These are phyloP conservation scores for Parietaria judaica DNA, from an alignment of 306 rosid genomes.

Conservation along the genomic window DNA sequence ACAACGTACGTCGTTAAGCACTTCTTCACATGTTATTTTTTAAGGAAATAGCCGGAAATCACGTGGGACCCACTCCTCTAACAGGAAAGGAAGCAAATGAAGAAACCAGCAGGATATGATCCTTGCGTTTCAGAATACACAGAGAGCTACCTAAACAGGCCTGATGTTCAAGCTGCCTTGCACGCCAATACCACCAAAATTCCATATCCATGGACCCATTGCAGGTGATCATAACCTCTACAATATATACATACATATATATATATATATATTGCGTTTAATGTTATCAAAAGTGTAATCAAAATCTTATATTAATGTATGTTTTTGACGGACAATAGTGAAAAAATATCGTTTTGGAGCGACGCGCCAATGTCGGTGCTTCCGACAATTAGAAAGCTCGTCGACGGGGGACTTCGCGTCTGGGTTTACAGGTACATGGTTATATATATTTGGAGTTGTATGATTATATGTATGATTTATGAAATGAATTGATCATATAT, in stretches of 20 bases:
- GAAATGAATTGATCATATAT: too few relatives aligned
- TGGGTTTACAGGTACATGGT: slow-evolving; percentile 66
- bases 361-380: slow-evolving; percentile 61
- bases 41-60: neutral
- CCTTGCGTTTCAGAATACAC: slow-evolving; percentile 37
- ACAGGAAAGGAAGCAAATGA: slow-evolving; percentile 24
- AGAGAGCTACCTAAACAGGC: slow-evolving; percentile 25
- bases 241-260: too few relatives aligned
- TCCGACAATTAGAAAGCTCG: slow-evolving; percentile 53
- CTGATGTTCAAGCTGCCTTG: slow-evolving; percentile 41
- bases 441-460: too few relatives aligned
- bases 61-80: too few relatives aligned
- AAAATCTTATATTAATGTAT: too few relatives aligned
- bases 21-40: too few relatives aligned
- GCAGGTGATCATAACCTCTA: slow-evolving; percentile 19
- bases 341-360: slow-evolving; percentile 42
- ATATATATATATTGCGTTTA: too few relatives aligned
- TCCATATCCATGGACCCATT: slow-evolving; percentile 37
- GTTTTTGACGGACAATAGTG: slow-evolving; percentile 17
- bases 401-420: slow-evolving; percentile 58
- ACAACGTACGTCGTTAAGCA: too few relatives aligned
- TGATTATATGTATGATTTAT: too few relatives aligned
- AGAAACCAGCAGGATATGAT: slow-evolving; percentile 37
- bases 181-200: slow-evolving; percentile 48
- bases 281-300: too few relatives aligned